Conservation (phyloP, 1,284 basidiomycete species). For the Pyrrhoderma lamaoense region DNA sequence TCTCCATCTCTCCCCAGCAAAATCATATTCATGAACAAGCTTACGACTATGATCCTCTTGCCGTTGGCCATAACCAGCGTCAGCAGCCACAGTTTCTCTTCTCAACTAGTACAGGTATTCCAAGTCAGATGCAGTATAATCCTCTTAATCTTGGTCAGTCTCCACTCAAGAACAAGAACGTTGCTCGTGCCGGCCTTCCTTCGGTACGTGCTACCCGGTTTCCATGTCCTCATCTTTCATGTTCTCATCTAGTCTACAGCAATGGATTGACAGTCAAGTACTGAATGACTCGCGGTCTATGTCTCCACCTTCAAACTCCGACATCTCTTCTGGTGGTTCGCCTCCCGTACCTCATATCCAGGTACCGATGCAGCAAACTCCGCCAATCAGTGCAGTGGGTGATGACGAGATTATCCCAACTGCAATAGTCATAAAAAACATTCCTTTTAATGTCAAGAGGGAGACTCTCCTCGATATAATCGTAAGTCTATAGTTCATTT, state of each 20-base stretch:
- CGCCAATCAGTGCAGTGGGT: conserved; percentile 25
- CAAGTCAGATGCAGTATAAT: conserved; percentile 57
- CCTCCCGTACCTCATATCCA: conserved; percentile 53
- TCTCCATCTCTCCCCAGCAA: conserved; percentile 58
- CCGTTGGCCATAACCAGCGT: conserved; percentile 38
- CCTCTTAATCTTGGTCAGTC: conserved; percentile 52
- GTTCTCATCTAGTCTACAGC: conserved; percentile 35
- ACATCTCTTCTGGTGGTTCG: conserved; percentile 77
- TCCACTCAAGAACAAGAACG: conserved; percentile 65
- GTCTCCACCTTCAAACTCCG: conserved; percentile 79
- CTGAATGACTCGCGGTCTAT: conserved; percentile 63
- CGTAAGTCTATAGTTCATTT: conserved; percentile 45
- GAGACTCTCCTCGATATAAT: conserved; percentile 96
- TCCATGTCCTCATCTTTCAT: conserved; percentile 17
- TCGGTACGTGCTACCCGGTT: conserved; percentile 42
- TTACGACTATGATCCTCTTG: conserved; percentile 72
- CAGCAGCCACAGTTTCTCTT: conserved; percentile 53
- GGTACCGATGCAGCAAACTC: conserved; percentile 39
- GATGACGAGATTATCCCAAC: conserved; percentile 98
- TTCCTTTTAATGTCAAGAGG: conserved; percentile 95
- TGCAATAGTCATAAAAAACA: conserved; percentile 99
- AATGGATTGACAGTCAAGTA: conserved; percentile 69
- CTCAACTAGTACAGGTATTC: conserved; percentile 57
- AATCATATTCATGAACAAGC: conserved; percentile 68
- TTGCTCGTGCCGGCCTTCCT: conserved; percentile 55